Percentiles rank a stretch among this genome's conserved stretches.
These are phyloP conservation scores for Hymenoscyphus fructigenus DNA, from an alignment of 2,329 filamentous ascomycete genomes.

Conservation along the genomic window DNA sequence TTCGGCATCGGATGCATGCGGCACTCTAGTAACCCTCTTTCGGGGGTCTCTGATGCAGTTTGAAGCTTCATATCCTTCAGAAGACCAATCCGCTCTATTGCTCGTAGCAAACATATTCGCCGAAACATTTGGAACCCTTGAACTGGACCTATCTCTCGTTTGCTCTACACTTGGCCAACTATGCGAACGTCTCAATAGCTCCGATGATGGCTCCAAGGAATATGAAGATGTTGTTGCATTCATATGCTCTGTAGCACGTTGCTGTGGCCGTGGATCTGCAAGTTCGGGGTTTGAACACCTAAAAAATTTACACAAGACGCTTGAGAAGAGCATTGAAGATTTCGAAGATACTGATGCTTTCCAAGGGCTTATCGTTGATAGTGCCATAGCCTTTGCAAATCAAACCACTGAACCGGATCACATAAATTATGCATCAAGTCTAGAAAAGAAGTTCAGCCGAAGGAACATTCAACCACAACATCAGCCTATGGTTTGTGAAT, in stretches of 20 bases:
- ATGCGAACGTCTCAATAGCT: conserved; percentile 2
- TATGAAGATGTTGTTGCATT: conserved; percentile 36
- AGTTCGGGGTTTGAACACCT: conserved; percentile 40
- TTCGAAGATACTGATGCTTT: conserved; percentile 18
- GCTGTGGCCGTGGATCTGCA: conserved; percentile 44
- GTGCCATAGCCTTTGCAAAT: conserved; percentile 36
- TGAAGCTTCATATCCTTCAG: conserved; percentile 2
- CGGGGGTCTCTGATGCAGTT: conserved; percentile 18
- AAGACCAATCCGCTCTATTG: conserved; percentile 18
- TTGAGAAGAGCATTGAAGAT: conserved; percentile 20
- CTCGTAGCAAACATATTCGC: conserved; percentile 27
- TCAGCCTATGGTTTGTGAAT: conserved; percentile 5
- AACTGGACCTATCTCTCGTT: conserved; percentile 7
- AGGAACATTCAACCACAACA: conserved; percentile 9
- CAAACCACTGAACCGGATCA: conserved; percentile 31
- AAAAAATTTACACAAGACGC: conserved; percentile 37
- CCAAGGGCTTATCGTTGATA: conserved; percentile 34
- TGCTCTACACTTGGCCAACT: conserved; percentile 16
- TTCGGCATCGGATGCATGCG: conserved; percentile 3
- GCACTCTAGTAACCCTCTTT: conserved; percentile 22
- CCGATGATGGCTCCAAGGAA: background rate
- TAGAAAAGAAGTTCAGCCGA: conserved; percentile 26
- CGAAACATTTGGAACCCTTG: background rate
- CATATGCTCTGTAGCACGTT: conserved; percentile 47
- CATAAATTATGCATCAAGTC: conserved; percentile 33